Conservation (phyloP, 306 rosid genomes). For the Chamaecrista fasciculata region DNA sequence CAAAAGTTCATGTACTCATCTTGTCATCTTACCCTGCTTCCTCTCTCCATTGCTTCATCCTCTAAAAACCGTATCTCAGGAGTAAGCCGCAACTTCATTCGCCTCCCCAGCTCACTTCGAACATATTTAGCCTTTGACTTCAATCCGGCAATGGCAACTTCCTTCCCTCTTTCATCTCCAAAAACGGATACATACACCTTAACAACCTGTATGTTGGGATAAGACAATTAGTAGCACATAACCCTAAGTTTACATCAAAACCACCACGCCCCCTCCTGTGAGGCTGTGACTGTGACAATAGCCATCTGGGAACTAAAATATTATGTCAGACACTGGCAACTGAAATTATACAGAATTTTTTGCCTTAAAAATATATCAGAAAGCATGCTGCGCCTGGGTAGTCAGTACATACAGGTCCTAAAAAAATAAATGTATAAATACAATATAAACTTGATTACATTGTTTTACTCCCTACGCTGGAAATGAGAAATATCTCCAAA, state of each 20-base stretch:
- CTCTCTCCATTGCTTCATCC: slow-evolving; percentile 87
- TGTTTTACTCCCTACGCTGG: background rate
- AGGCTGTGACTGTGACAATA: background rate
- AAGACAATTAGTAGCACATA: background rate
- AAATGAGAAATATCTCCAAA: background rate
- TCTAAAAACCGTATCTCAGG: slow-evolving; percentile 91
- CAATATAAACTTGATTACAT: background rate
- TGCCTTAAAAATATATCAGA: background rate
- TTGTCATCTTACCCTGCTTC: slow-evolving; percentile 81
- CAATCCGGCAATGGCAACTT: slow-evolving; percentile 85
- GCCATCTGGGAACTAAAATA: background rate
- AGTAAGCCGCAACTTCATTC: slow-evolving; percentile 83
- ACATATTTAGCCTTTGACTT: slow-evolving; percentile 90
- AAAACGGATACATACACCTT: slow-evolving; percentile 90
- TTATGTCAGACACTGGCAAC: background rate
- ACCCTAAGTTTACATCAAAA: background rate
- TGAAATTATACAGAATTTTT: background rate
- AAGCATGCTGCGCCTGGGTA: background rate
- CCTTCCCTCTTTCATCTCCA: slow-evolving; percentile 93
- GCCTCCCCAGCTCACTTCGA: slow-evolving; percentile 74
- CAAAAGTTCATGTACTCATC: background rate
- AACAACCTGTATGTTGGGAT: slow-evolving; percentile 51
- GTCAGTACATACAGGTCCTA: background rate
- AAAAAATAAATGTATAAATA: background rate
- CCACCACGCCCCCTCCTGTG: background rate